These are phyloP conservation scores for Penicillium manginii DNA, from an alignment of 495 filamentous ascomycete species.

Conservation along the genomic window DNA sequence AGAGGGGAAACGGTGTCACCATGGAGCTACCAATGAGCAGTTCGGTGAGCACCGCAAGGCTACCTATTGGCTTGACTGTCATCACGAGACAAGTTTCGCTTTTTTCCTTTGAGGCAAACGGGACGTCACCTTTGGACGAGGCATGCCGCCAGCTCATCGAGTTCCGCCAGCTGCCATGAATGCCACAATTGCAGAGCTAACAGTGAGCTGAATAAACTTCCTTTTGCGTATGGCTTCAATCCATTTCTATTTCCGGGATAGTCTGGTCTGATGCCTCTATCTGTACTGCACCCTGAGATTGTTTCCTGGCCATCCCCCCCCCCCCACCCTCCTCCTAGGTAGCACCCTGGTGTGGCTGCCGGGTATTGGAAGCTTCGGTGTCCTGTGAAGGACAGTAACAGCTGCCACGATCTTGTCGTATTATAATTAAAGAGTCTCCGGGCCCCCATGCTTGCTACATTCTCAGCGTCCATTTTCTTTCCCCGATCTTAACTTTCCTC, in stretches of 20 bases:
- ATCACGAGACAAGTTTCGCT: conserved; percentile 29
- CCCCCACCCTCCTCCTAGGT: conserved; percentile 14
- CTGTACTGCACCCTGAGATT: conserved; percentile 20
- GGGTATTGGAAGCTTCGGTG: conserved; percentile 24
- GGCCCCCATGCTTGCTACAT: conserved; percentile 1
- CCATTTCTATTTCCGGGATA: conserved; percentile 21
- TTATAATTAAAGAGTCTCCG: conserved; percentile 24
- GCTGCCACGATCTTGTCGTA: conserved; percentile 11
- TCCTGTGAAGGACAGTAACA: conserved; percentile 11
- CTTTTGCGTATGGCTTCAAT: conserved; percentile 16
- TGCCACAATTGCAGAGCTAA: neutral
- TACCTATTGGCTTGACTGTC: conserved; percentile 20
- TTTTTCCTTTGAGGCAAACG: conserved; percentile 17
- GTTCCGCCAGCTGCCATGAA: conserved; percentile 5
- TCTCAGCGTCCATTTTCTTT: conserved; percentile 14
- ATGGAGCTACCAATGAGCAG: conserved; percentile 24
- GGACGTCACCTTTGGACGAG: conserved; percentile 17
- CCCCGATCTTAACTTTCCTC: conserved; percentile 3
- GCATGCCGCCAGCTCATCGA: conserved; percentile 5
- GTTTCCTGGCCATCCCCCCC: conserved; percentile 13
- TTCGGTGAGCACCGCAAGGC: conserved; percentile 3
- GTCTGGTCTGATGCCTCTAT: conserved; percentile 17
- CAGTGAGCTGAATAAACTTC: conserved; percentile 1
- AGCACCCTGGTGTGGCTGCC: conserved; percentile 25
- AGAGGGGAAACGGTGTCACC: conserved; percentile 28